Percentiles rank a stretch among this genome's conserved stretches.
These are phyloP conservation scores for Clarkia xantiana DNA, from an alignment of 345 rosid genomes.

Conservation along the genomic window DNA sequence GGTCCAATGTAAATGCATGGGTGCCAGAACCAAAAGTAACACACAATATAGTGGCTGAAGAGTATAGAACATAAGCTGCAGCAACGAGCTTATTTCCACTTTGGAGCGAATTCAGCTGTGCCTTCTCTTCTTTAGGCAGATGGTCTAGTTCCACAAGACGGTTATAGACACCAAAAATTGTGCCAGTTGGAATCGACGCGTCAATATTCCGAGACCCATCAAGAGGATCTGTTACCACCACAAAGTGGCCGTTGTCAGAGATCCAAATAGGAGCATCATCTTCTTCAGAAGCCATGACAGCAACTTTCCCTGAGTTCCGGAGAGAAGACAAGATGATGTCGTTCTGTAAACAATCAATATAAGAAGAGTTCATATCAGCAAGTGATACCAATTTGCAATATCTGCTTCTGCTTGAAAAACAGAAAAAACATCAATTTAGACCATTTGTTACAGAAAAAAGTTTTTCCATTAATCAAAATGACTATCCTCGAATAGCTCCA, in stretches of 20 bases:
- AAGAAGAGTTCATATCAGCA: too few species aligned
- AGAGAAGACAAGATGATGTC: constrained; percentile 68
- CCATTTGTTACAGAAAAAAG: too few species aligned
- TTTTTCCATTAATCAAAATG: too few species aligned
- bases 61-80: constrained; percentile 79
- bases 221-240: constrained; percentile 80
- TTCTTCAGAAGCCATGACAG: constrained; percentile 95
- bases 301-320: constrained; percentile 69
- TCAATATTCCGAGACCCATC: constrained; percentile 91
- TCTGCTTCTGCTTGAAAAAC: too few species aligned
- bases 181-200: constrained; percentile 85
- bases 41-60: constrained; percentile 81
- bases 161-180: constrained; percentile 66
- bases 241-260: constrained; percentile 54
- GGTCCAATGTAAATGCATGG: constrained; percentile 83
- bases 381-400: too few species aligned
- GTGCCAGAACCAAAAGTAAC: constrained; percentile 82
- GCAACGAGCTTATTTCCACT: constrained; percentile 66
- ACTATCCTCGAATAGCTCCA: background rate
- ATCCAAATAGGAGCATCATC: constrained; percentile 67
- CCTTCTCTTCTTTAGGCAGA: constrained; percentile 58
- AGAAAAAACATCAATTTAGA: too few species aligned
- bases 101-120: constrained; percentile 60
- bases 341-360: constrained; percentile 27
- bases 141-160: constrained; percentile 69